Base-by-base conservation (phyloP, 2,329 filamentous ascomycete species). In the Trichoderma endophyticum region DNA sequence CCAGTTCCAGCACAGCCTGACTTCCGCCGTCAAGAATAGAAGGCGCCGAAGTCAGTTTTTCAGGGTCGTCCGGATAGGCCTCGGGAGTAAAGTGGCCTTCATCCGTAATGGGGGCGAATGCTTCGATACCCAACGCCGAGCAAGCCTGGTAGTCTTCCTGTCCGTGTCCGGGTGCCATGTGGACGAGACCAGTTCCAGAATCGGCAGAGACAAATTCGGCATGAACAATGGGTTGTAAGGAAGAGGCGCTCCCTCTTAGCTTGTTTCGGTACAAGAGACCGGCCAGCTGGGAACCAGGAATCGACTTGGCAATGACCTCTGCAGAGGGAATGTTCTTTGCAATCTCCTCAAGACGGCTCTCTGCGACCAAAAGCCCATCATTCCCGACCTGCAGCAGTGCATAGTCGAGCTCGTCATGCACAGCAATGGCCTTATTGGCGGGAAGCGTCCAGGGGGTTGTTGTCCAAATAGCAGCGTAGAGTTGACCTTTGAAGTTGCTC, bases 381-480 rank as follows among this genome's bases (percentile, higher is more conserved):
- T 80, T 80, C 0, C 84, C 84, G 1, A 87, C 84, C 70, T 86
- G 83, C 48, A 97, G 83, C 24, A 97, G 81, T 4, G 86, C 85
- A 79, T 98, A 99, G 57, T 89, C 84, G 73, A 98, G 82, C 51
- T 93, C 89, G 7, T 88, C 84, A 76, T 94, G 90, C 43, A 98
- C 87, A 3, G 94, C 95, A 79, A 99, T 94, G 0, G 93, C 95
- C 78, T 90, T 90, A 80, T 99, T 99, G 2, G 95, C 95, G 0
- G 96, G 95, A 6, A 99, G 84, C 0, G 96, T 99, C 96, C 96
- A 99, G 0, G 96, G 96, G 0, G 96, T 99, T 0, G 96, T 99
- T 2, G 96, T 99, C 96, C 96, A 99, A 66, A 98, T 93, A n/a
- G 96, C 87, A n/a, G 92, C 93, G 79, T 87, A 92, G 12, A 98